Conservation (phyloP, 208 protist genomes). For the Leishmania martiniquensis region DNA sequence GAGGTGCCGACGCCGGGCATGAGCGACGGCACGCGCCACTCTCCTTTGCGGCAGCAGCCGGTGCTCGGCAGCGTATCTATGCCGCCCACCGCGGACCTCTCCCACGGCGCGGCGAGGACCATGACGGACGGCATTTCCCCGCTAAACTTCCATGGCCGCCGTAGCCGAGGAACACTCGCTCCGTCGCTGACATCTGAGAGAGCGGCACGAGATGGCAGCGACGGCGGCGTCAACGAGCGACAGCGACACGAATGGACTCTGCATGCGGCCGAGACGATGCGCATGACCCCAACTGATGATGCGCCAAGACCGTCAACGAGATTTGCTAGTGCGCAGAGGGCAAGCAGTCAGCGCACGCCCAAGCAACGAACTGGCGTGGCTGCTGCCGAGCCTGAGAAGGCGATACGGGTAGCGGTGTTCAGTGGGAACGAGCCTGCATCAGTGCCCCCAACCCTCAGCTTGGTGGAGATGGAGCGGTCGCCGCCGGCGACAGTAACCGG, state of each 20-base stretch:
- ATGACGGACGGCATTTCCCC: neutral
- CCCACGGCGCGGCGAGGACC: neutral
- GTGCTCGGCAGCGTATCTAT: neutral
- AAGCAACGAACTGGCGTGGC: neutral
- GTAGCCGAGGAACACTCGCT: neutral
- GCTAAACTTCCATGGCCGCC: neutral
- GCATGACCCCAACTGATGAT: neutral
- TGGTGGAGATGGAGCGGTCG: neutral
- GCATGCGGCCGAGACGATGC: neutral
- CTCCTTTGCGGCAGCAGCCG: neutral
- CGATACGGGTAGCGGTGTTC: neutral
- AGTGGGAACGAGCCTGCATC: neutral
- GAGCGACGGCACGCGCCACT: neutral
- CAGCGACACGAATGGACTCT: neutral
- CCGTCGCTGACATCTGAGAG: neutral
- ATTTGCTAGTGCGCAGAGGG: neutral
- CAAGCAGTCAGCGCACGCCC: neutral
- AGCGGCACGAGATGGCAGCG: neutral
- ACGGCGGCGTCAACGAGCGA: neutral
- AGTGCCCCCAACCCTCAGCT: neutral
- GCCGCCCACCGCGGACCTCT: neutral
- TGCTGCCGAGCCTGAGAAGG: neutral
- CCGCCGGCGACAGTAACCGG: neutral
- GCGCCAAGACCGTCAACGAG: neutral
- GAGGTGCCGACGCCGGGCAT: neutral